Percentiles rank a stretch among this genome's conserved stretches.
Evolutionary conservation across 2,329 filamentous ascomycete species (phyloP).

Genomic region (Nannizziopsis arthrosporioides): DNA sequence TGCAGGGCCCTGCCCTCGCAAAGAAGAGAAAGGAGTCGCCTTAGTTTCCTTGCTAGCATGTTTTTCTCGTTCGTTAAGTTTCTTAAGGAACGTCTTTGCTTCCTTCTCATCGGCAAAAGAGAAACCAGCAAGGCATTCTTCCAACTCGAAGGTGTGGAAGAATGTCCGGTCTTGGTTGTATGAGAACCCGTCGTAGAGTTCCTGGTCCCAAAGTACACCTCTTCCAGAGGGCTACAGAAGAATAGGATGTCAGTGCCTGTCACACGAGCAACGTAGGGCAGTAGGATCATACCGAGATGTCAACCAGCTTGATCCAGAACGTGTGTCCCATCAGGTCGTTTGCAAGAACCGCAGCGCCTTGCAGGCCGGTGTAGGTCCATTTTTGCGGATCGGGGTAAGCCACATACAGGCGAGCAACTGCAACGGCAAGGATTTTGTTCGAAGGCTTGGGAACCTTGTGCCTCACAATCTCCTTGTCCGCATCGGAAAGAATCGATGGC

Average conservation of each 20-base stretch:
- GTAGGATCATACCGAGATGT: slow-evolving; percentile 63
- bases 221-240: slow-evolving; percentile 53
- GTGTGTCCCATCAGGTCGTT: slow-evolving; percentile 93
- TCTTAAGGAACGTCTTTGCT: slow-evolving; percentile 92
- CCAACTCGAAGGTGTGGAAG: slow-evolving; percentile 94
- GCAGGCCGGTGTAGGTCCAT: slow-evolving; percentile 92
- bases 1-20: slow-evolving; percentile 38
- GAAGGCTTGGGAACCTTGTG: slow-evolving; percentile 81
- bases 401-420: slow-evolving; percentile 84
- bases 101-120: slow-evolving; percentile 97
- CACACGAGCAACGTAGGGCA: background rate
- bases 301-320: slow-evolving; percentile 95
- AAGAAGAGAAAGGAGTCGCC: slow-evolving; percentile 57
- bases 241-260: background rate
- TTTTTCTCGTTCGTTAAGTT: slow-evolving; percentile 92
- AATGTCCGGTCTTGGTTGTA: slow-evolving; percentile 97
- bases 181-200: slow-evolving; percentile 86
- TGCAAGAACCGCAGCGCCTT: slow-evolving; percentile 80
- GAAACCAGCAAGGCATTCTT: slow-evolving; percentile 78
- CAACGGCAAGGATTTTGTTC: slow-evolving; percentile 96
- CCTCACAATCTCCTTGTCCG: slow-evolving; percentile 94
- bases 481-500: slow-evolving; percentile 66
- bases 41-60: slow-evolving; percentile 81
- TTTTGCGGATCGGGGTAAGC: slow-evolving; percentile 70
- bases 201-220: slow-evolving; percentile 93